phyloP scores from a whole-genome alignment of 148 eudicot genomes.

The Hydrangea macrophylla region DNA sequence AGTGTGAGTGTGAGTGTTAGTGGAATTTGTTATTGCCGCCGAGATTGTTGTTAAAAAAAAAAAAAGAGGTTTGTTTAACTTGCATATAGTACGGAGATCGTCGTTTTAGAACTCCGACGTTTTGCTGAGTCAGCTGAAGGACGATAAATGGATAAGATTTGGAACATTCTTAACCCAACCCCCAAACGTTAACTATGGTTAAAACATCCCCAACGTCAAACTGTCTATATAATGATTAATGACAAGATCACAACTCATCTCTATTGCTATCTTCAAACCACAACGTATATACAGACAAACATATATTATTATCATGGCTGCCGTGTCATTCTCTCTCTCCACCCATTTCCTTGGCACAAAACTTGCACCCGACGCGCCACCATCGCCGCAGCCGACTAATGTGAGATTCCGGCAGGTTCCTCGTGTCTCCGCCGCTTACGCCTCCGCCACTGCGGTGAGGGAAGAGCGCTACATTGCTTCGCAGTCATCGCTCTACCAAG shows the following conservation, averaged over 20 bases:
- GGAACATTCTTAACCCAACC: not conserved
- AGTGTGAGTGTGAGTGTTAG: too few relatives aligned
- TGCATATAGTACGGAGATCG: too few relatives aligned
- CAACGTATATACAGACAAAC: not conserved
- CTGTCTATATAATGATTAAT: not conserved
- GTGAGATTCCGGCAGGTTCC: not conserved
- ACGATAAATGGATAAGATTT: not conserved
- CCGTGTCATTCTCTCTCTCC: not conserved
- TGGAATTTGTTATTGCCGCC: too few relatives aligned
- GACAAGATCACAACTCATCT: not conserved
- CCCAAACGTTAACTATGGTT: too few relatives aligned
- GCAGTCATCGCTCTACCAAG: conserved; percentile 46
- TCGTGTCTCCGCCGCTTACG: conserved; percentile 18
- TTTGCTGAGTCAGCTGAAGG: not conserved
- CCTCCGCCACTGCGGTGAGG: conserved; percentile 22
- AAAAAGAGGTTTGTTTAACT: too few relatives aligned
- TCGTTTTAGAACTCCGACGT: not conserved
- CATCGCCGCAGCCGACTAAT: not conserved
- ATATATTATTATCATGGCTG: not conserved
- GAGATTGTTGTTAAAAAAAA: too few relatives aligned
- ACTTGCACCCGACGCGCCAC: not conserved
- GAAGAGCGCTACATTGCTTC: not conserved
- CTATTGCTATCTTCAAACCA: not conserved
- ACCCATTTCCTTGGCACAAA: not conserved
- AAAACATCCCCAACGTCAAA: not conserved